These are phyloP conservation scores for Ochetophila trinervis DNA, from an alignment of 306 rosid species.

Conservation along the genomic window DNA sequence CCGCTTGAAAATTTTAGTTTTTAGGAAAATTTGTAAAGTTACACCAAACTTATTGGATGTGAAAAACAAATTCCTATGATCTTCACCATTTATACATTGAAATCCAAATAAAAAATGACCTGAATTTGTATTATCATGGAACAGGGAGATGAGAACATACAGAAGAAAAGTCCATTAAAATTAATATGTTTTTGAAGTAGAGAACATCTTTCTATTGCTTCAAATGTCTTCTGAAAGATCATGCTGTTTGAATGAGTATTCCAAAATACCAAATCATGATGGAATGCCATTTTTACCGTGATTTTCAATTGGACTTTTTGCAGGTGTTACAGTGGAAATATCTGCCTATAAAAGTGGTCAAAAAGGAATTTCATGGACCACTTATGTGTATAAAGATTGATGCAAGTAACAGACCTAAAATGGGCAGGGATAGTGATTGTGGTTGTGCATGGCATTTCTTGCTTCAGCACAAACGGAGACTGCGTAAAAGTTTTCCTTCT, in stretches of 20 bases:
- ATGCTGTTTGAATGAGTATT: not conserved
- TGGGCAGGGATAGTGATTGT: slow-evolving; percentile 20
- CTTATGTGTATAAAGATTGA: slow-evolving; percentile 11
- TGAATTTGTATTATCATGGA: too few relatives aligned
- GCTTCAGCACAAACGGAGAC: slow-evolving; percentile 28
- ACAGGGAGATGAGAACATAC: too few relatives aligned
- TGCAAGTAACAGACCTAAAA: slow-evolving; percentile 3
- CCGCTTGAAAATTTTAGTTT: too few relatives aligned
- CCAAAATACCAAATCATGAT: not conserved
- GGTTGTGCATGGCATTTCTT: slow-evolving; percentile 27
- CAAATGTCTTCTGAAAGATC: not conserved
- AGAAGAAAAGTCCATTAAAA: too few relatives aligned
- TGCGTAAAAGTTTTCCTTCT: slow-evolving; percentile 22
- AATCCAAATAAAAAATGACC: too few relatives aligned
- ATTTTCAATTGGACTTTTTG: slow-evolving; percentile 16
- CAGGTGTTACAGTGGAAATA: slow-evolving; percentile 45
- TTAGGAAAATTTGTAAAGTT: too few relatives aligned
- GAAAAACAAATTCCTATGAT: too few relatives aligned
- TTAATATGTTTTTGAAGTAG: too few relatives aligned
- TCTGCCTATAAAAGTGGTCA: slow-evolving; percentile 25
- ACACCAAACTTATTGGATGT: too few relatives aligned
- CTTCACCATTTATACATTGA: too few relatives aligned
- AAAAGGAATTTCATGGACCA: slow-evolving; percentile 17
- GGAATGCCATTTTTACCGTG: not conserved
- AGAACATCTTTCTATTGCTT: too few relatives aligned